Conservation (phyloP, 2,329 filamentous ascomycete genomes). For the Macrophomina pseudophaseolina region DNA sequence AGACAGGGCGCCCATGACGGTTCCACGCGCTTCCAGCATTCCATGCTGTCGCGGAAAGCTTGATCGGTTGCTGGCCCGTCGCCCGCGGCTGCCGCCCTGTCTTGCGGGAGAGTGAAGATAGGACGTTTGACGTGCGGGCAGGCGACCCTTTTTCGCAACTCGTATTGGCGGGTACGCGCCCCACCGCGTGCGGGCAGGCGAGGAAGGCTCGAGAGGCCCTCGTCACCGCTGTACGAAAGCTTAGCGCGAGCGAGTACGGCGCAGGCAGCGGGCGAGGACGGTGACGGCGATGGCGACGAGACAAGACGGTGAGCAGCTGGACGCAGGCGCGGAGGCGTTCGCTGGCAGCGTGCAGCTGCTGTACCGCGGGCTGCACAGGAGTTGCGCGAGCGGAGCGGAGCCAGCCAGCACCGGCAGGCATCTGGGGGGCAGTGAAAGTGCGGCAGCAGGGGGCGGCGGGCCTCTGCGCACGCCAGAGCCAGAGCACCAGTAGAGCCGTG, state of each 20-base stretch:
- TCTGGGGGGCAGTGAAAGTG: conserved; percentile 8
- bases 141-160: conserved; percentile 21
- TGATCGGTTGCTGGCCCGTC: conserved; percentile 6
- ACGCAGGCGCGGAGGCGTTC: conserved; percentile 13
- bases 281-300: background rate
- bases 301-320: conserved; percentile 5
- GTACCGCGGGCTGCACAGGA: conserved; percentile 20
- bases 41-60: conserved; percentile 14
- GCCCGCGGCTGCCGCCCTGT: background rate
- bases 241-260: conserved; percentile 13
- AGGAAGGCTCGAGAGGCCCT: conserved; percentile 17
- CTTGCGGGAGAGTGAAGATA: conserved; percentile 6
- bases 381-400: conserved; percentile 21
- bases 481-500: conserved; percentile 12
- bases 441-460: conserved; percentile 3
- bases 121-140: conserved; percentile 13
- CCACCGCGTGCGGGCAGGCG: conserved; percentile 22
- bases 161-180: conserved; percentile 20
- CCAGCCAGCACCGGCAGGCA: conserved; percentile 1
- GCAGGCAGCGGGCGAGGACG: conserved; percentile 5
- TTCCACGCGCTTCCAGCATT: conserved; percentile 19
- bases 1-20: background rate
- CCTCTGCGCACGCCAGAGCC: conserved; percentile 14
- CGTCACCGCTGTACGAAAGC: conserved; percentile 17
- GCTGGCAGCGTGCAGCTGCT: conserved; percentile 17